Evolutionary conservation across 163 green algal genomes (phyloP).

Genomic region (Volvox carteri): DNA sequence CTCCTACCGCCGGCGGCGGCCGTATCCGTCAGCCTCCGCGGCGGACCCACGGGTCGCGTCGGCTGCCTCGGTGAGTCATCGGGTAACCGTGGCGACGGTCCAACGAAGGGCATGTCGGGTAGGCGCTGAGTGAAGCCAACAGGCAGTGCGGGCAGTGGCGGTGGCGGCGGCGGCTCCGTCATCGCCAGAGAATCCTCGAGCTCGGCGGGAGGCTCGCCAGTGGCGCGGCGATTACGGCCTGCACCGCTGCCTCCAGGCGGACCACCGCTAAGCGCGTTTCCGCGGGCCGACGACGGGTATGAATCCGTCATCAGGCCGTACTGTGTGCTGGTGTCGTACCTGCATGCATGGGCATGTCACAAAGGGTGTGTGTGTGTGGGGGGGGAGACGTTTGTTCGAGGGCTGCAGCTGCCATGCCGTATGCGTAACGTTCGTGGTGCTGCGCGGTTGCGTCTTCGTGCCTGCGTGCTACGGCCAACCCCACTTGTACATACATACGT

Average conservation of each 20-base stretch:
- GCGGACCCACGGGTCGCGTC: neutral
- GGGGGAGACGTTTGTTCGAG: too few relatives aligned
- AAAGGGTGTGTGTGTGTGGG: too few relatives aligned
- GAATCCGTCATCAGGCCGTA: slow-evolving; percentile 36
- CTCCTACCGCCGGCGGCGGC: neutral
- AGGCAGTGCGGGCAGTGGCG: neutral
- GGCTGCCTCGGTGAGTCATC: slow-evolving; percentile 1
- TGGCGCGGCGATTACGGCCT: neutral
- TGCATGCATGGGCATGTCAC: too few relatives aligned
- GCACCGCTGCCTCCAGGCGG: neutral
- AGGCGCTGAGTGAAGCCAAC: too few relatives aligned
- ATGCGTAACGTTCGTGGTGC: too few relatives aligned
- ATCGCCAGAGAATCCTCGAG: neutral
- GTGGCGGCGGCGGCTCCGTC: neutral
- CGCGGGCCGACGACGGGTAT: neutral
- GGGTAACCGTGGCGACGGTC: neutral
- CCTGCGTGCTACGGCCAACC: too few relatives aligned
- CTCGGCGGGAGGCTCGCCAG: neutral
- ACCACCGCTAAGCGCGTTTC: neutral
- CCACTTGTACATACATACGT: too few relatives aligned
- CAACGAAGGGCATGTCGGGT: neutral
- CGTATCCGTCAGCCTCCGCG: neutral
- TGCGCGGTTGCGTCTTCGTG: too few relatives aligned
- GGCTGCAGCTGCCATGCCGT: too few relatives aligned
- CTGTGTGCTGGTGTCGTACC: slow-evolving; percentile 27